These are phyloP conservation scores for Mycena citricolor DNA, from an alignment of 1,284 basidiomycete genomes.

Conservation along the genomic window DNA sequence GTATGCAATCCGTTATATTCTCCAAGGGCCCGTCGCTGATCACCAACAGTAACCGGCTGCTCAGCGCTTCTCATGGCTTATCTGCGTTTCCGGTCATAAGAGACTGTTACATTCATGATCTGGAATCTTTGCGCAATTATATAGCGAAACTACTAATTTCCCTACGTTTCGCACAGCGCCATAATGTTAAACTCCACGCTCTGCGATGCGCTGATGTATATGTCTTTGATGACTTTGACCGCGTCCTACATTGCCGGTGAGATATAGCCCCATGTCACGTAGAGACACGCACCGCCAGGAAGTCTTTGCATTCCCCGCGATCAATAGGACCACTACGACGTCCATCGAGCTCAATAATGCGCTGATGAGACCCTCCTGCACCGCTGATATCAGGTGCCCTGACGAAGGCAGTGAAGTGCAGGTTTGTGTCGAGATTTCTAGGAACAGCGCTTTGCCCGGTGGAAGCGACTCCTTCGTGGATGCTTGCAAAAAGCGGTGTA, in stretches of 20 bases:
- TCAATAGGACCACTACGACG: constrained; percentile 75
- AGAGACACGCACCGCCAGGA: constrained; percentile 52
- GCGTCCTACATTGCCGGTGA: constrained; percentile 63
- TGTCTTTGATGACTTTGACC: constrained; percentile 63
- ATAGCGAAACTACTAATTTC: too few relatives aligned
- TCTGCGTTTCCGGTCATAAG: constrained; percentile 60
- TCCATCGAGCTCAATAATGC: constrained; percentile 84
- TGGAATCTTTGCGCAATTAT: too few relatives aligned
- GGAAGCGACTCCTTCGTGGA: constrained; percentile 70
- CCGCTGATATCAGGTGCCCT: constrained; percentile 14
- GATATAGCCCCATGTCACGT: too few relatives aligned
- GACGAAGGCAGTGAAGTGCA: constrained; percentile 87
- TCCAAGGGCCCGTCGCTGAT: constrained; percentile 5
- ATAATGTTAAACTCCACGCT: constrained; percentile 61
- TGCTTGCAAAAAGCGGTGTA: constrained; percentile 72
- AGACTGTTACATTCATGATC: constrained; percentile 8
- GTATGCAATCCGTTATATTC: constrained; percentile 47
- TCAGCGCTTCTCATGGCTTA: constrained; percentile 88
- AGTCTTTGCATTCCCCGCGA: constrained; percentile 61
- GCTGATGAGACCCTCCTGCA: constrained; percentile 28
- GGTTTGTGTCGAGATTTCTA: constrained; percentile 58
- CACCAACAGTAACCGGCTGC: constrained; percentile 71
- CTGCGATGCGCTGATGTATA: constrained; percentile 56
- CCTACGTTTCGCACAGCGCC: too few relatives aligned
- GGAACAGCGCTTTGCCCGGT: constrained; percentile 67